Evolutionary conservation across 1,284 basidiomycete species (phyloP).

Genomic region (Apiotrichum laibachii): DNA sequence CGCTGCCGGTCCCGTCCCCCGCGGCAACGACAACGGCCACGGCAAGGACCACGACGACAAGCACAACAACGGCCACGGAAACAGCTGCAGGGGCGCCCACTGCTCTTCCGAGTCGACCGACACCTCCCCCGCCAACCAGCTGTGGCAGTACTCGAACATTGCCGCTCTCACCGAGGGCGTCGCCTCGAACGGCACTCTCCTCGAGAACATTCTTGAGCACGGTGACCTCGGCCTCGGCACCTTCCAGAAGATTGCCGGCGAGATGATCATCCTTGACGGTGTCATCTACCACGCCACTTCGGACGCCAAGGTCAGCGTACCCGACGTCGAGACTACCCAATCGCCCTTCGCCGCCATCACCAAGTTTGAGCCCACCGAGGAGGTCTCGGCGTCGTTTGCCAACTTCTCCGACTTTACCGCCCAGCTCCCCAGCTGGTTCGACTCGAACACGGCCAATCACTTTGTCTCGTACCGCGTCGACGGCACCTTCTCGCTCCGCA

Average conservation of each 20-base stretch:
- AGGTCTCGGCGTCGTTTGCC: not conserved
- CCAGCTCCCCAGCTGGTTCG: slow-evolving; percentile 4
- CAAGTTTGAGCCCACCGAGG: not conserved
- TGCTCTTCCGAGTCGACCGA: not conserved
- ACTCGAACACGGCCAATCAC: slow-evolving; percentile 4
- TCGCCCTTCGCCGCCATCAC: slow-evolving; percentile 12
- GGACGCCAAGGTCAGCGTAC: not conserved
- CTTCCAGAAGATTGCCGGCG: slow-evolving; percentile 13
- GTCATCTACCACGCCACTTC: slow-evolving; percentile 9
- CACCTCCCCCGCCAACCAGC: slow-evolving; percentile 3
- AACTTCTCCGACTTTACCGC: slow-evolving; percentile 13
- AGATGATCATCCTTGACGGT: slow-evolving; percentile 19
- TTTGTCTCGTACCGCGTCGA: slow-evolving; percentile 15
- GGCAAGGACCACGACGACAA: not conserved
- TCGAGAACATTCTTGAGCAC: slow-evolving; percentile 8
- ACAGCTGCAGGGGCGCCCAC: not conserved
- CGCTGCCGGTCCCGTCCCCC: not conserved
- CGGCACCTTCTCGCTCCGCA: slow-evolving; percentile 10
- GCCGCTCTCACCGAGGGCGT: slow-evolving; percentile 17
- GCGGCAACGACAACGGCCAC: not conserved
- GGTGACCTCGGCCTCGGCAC: slow-evolving; percentile 22
- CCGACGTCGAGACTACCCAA: not conserved
- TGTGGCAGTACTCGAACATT: slow-evolving; percentile 19
- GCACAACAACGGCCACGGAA: not conserved
- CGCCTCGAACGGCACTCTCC: slow-evolving; percentile 10